phyloP scores from a whole-genome alignment of 805 yeast species.

The Clavispora fructus region DNA sequence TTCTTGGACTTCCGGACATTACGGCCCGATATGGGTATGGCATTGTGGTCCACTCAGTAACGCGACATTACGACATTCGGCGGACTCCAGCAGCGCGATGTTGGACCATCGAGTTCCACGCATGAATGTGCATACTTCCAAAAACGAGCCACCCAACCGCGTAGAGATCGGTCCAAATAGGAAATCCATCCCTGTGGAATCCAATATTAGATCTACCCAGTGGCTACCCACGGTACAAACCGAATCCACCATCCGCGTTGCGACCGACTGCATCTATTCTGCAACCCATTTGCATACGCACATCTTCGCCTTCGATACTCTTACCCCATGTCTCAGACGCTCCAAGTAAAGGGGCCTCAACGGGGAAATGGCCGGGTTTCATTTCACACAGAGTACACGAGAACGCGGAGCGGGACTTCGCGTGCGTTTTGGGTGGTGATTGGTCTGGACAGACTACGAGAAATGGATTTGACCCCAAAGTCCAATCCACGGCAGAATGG shows the following conservation, averaged over 20 bases:
- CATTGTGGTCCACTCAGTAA: too few relatives aligned
- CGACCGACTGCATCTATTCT: neutral
- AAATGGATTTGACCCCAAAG: neutral
- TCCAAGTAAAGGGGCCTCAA: constrained; percentile 13
- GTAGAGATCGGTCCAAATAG: too few relatives aligned
- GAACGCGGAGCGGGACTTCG: constrained; percentile 3
- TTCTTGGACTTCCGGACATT: too few relatives aligned
- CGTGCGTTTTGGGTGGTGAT: constrained; percentile 8
- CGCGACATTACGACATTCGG: too few relatives aligned
- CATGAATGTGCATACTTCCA: too few relatives aligned
- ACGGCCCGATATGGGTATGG: too few relatives aligned
- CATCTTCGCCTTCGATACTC: neutral
- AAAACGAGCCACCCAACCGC: too few relatives aligned
- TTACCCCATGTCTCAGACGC: neutral
- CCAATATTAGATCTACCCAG: too few relatives aligned
- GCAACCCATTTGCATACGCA: neutral
- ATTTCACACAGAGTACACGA: constrained; percentile 6
- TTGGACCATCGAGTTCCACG: too few relatives aligned
- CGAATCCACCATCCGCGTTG: neutral
- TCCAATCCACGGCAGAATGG: neutral
- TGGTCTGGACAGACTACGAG: constrained; percentile 7
- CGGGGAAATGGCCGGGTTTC: constrained; percentile 7
- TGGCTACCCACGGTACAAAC: too few relatives aligned
- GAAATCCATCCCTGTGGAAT: too few relatives aligned
- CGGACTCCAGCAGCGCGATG: too few relatives aligned